A percentile compares a stretch with the other conserved stretches of the same genome.
Conservation (phyloP, 768 basidiomycete species). For the Russula sp. region DNA sequence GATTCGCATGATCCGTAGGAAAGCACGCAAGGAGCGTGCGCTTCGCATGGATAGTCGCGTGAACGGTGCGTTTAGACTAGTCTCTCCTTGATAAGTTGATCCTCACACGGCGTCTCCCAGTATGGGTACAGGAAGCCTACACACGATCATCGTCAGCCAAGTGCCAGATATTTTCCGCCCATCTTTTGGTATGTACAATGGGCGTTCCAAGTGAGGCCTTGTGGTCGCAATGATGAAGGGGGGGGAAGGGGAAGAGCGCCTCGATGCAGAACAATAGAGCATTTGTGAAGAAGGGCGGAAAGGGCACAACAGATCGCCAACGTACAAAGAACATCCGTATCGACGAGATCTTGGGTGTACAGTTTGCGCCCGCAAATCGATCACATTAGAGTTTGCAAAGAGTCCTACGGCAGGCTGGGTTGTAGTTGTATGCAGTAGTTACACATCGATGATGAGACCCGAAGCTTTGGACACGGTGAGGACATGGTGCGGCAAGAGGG, state of each 20-base stretch:
- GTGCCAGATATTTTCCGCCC: not conserved
- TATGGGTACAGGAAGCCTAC: conserved; percentile 59
- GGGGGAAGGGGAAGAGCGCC: not conserved
- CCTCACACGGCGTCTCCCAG: conserved; percentile 52
- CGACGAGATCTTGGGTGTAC: conserved; percentile 53
- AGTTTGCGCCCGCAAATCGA: conserved; percentile 43
- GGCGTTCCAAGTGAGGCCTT: not conserved
- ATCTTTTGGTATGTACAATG: not conserved
- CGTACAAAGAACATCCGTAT: conserved; percentile 52
- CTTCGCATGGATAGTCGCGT: conserved; percentile 54
- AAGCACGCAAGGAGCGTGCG: conserved; percentile 56
- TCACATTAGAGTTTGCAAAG: conserved; percentile 29
- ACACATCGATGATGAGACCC: conserved; percentile 46
- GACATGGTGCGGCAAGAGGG: conserved; percentile 39
- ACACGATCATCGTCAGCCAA: not conserved
- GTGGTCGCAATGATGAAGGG: not conserved
- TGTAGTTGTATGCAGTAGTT: conserved; percentile 8
- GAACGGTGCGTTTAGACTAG: conserved; percentile 55
- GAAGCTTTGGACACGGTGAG: conserved; percentile 42
- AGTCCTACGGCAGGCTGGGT: not conserved
- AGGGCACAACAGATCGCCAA: conserved; percentile 1
- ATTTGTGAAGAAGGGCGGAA: not conserved
- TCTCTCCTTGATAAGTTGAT: conserved; percentile 54
- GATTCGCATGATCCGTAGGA: conserved; percentile 47
- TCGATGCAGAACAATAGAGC: not conserved